phyloP scores from a whole-genome alignment of 306 rosid species.

The Quercus dentata region DNA sequence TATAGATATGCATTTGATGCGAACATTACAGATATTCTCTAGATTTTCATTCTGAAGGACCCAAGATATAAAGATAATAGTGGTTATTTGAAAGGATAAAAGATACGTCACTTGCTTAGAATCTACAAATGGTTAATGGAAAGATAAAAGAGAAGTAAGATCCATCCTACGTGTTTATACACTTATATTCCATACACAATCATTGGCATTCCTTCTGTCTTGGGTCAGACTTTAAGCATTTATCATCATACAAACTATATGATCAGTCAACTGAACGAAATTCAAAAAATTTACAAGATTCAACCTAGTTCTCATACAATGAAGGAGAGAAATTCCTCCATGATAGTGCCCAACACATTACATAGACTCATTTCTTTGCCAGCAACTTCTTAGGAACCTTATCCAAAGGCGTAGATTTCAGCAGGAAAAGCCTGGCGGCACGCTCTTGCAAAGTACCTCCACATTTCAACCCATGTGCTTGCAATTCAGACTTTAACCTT shows the following conservation, averaged over 20 bases:
- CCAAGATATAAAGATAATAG: too few species aligned
- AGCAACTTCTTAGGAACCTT: constrained; percentile 82
- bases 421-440: constrained; percentile 84
- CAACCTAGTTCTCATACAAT: background rate
- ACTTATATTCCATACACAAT: background rate
- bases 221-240: constrained; percentile 4
- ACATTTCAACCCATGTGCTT: constrained; percentile 73
- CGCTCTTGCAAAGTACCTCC: constrained; percentile 94
- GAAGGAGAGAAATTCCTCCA: background rate
- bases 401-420: constrained; percentile 70
- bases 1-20: too few species aligned
- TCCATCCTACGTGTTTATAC: background rate
- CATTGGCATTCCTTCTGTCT: background rate
- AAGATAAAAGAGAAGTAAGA: background rate
- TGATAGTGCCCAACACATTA: background rate
- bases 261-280: background rate
- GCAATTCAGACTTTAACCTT: constrained; percentile 76
- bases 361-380: constrained; percentile 55
- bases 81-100: too few species aligned
- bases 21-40: too few species aligned
- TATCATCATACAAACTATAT: background rate
- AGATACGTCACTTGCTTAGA: background rate
- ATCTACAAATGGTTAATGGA: background rate
- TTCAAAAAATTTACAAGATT: background rate
- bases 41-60: too few species aligned